Evolutionary conservation across 2,329 filamentous ascomycete genomes (phyloP).

Genomic region (Botrytis pseudocinerea): DNA sequence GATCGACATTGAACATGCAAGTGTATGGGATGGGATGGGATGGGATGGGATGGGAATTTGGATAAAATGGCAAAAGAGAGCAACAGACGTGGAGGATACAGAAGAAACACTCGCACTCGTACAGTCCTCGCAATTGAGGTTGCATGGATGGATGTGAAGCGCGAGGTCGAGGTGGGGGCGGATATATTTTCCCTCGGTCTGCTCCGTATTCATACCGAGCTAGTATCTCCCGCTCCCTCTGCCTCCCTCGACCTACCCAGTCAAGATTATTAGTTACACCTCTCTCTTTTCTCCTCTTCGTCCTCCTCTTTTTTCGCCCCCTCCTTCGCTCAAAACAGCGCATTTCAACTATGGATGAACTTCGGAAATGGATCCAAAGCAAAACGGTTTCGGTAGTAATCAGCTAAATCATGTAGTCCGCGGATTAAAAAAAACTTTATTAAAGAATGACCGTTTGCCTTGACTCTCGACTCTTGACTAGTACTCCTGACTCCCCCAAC

Average conservation of each 20-base stretch:
- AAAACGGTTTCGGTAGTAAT: constrained; percentile 3
- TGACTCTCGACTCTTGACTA: neutral
- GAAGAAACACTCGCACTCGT: neutral
- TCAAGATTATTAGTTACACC: neutral
- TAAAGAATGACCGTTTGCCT: neutral
- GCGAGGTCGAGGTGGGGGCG: neutral
- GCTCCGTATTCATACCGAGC: neutral
- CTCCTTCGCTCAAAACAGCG: neutral
- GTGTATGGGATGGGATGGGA: neutral
- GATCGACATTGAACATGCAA: neutral
- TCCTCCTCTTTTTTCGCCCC: neutral
- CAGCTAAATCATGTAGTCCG: neutral
- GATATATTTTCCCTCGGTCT: neutral
- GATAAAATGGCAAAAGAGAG: neutral
- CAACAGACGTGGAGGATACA: neutral
- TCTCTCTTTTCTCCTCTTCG: neutral
- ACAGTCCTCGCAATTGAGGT: neutral
- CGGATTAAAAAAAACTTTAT: neutral
- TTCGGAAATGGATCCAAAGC: constrained; percentile 7
- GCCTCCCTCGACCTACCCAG: neutral
- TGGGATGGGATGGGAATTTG: neutral
- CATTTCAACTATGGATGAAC: neutral
- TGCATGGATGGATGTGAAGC: neutral
- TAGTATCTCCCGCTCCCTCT: no score
- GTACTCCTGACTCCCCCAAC: neutral